These are phyloP conservation scores for Apodospora peruviana DNA, from an alignment of 495 filamentous ascomycete genomes.

Conservation along the genomic window DNA sequence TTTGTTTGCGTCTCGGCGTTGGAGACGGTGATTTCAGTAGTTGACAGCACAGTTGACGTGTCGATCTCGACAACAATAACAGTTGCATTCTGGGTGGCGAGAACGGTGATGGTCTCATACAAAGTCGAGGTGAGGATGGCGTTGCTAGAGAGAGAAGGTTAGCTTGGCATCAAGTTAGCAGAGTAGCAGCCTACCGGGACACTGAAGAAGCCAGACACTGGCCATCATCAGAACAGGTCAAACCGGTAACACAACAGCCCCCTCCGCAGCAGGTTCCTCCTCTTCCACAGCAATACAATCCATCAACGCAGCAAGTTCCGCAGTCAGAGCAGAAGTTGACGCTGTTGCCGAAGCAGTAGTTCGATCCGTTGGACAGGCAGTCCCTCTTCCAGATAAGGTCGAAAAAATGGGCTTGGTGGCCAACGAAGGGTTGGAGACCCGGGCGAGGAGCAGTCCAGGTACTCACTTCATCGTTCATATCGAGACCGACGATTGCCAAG, in stretches of 20 bases:
- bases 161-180: too few relatives aligned
- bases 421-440: conserved; percentile 14
- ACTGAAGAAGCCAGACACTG: conserved; percentile 15
- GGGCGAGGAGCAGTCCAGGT: conserved; percentile 13
- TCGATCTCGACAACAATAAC: conserved; percentile 18
- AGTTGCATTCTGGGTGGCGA: conserved; percentile 20
- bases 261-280: conserved; percentile 21
- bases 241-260: conserved; percentile 23
- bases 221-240: conserved; percentile 22
- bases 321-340: conserved; percentile 21
- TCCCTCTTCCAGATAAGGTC: conserved; percentile 17
- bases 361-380: conserved; percentile 26
- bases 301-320: conserved; percentile 23
- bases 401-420: conserved; percentile 7
- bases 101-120: conserved; percentile 9
- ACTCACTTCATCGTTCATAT: too few relatives aligned
- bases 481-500: too few relatives aligned
- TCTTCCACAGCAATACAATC: conserved; percentile 18
- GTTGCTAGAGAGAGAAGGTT: too few relatives aligned
- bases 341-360: conserved; percentile 27
- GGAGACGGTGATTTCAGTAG: conserved; percentile 19
- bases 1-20: conserved; percentile 22
- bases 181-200: too few relatives aligned
- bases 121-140: conserved; percentile 18
- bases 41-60: conserved; percentile 18